Percentiles rank a stretch among this genome's conserved stretches.
Evolutionary conservation across 1,139 yeast species (phyloP).

Genomic region (Saccharomyces hybrid): DNA sequence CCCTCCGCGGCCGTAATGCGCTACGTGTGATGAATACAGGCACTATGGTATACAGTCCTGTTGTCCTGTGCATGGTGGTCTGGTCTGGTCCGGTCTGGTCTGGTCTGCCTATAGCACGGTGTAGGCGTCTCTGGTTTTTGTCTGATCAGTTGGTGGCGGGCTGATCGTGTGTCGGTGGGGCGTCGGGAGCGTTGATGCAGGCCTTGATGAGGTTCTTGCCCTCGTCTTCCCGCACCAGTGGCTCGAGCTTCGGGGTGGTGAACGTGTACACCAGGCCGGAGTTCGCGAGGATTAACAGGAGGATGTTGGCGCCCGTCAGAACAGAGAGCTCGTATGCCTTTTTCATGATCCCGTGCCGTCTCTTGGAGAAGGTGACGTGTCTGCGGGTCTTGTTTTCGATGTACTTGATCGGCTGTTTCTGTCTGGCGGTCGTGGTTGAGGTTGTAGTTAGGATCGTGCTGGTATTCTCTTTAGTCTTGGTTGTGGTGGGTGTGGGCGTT

Average conservation of each 20-base stretch:
- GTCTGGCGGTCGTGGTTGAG: constrained; percentile 36
- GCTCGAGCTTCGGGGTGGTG: constrained; percentile 94
- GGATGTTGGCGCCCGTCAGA: constrained; percentile 90
- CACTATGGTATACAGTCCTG: neutral
- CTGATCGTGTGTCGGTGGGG: neutral
- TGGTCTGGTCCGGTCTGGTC: neutral
- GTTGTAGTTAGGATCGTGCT: neutral
- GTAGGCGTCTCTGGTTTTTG: neutral
- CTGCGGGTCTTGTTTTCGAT: constrained; percentile 95
- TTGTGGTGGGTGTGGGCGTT: neutral
- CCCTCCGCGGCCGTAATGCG: neutral
- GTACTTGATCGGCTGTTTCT: constrained; percentile 91
- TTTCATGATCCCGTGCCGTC: constrained; percentile 97
- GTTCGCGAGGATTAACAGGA: constrained; percentile 84
- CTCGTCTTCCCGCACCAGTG: constrained; percentile 87
- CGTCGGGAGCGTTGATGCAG: constrained; percentile 64
- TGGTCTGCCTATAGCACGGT: neutral
- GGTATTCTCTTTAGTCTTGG: neutral
- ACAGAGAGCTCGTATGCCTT: constrained; percentile 93
- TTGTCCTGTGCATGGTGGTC: neutral
- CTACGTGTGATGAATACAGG: neutral
- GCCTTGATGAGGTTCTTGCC: constrained; percentile 94
- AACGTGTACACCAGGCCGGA: constrained; percentile 95
- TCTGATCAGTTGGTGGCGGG: neutral
- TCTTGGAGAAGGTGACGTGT: constrained; percentile 92